Percentiles rank a stretch among this genome's conserved stretches.
phyloP scores from a whole-genome alignment of 345 rosid species.

The Nephelium lappaceum region DNA sequence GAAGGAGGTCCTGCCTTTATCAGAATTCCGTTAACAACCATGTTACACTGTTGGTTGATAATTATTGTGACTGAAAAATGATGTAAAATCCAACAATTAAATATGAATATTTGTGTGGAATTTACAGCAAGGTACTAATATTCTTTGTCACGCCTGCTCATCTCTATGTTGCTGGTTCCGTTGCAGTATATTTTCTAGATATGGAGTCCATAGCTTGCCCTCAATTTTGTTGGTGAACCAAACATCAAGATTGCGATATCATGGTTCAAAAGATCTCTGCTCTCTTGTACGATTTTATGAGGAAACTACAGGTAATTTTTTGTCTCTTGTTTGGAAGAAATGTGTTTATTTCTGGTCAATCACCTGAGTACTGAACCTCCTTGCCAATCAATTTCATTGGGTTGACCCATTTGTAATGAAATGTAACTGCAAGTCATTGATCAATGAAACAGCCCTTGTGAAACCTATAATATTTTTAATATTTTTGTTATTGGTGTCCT shows the following conservation, averaged over 20 bases:
- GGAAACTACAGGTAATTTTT: conserved; percentile 61
- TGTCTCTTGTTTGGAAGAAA: not conserved
- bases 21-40: not conserved
- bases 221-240: conserved; percentile 68
- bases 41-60: not conserved
- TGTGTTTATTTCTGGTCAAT: not conserved
- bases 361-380: not conserved
- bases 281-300: conserved; percentile 70
- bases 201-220: conserved; percentile 88
- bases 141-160: conserved; percentile 15
- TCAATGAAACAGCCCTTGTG: not conserved
- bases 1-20: not conserved
- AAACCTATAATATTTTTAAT: not conserved
- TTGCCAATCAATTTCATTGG: not conserved
- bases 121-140: not conserved
- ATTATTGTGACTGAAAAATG: not conserved
- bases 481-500: not conserved
- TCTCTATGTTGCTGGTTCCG: conserved; percentile 13
- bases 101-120: conserved; percentile 4
- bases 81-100: not conserved
- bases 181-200: conserved; percentile 76
- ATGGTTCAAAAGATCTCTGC: conserved; percentile 61
- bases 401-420: not conserved
- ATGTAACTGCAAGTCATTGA: conserved; percentile 6
- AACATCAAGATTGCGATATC: conserved; percentile 55